Evolutionary conservation across 768 basidiomycete genomes (phyloP), one percentile per base, ranked within the genome.

Genomic region (Gautieria morchelliformis): DNA sequence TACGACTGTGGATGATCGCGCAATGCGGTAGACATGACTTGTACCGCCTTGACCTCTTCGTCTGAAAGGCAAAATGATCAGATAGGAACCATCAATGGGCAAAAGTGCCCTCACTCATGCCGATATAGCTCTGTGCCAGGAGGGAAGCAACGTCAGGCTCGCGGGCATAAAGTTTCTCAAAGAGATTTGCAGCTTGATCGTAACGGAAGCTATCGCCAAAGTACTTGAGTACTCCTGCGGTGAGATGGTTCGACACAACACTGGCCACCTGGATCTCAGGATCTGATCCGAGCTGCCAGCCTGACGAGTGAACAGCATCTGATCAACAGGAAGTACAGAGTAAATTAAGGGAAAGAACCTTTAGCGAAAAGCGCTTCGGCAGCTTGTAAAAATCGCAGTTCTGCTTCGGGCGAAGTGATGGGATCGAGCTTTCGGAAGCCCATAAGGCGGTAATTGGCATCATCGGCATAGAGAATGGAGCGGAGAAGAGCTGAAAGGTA

Each of bases 181-280:
- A 97, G 22, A 98, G 73, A 67, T 96, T 96, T 0, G 93, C 93
- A 1, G 89, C 90, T 42, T 81, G 87, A 54, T 93, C 87, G 64
- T 78, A 90, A 56, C 95, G 78, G 53, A 86, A 93, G 53, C 89
- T 85, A 65, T 93, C 90, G 2, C 93, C 90, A 64, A 99, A 98
- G 70, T 98, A 97, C 67, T 98, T 98, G 76, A 97, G 81, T 63
- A 98, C 80, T 0, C 89, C 95, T 11, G 93, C 87, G 0, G 93
- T 94, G 22, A 99, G 79, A 68, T 98, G 96, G 68, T 99, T 99
- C 22, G 93, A 94, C 5, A 96, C 92, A 30, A 93, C 78, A 3
- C 93, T 95, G 1, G 96, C 96, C 14, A 99, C 95, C 67, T 99
- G 96, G 22, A 98, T 95, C 70, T 99, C 96, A 0, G 96, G 96